Evolutionary conservation across 345 rosid species (phyloP), one percentile per base, ranked within the genome.

Genomic region (Populus simonii): DNA sequence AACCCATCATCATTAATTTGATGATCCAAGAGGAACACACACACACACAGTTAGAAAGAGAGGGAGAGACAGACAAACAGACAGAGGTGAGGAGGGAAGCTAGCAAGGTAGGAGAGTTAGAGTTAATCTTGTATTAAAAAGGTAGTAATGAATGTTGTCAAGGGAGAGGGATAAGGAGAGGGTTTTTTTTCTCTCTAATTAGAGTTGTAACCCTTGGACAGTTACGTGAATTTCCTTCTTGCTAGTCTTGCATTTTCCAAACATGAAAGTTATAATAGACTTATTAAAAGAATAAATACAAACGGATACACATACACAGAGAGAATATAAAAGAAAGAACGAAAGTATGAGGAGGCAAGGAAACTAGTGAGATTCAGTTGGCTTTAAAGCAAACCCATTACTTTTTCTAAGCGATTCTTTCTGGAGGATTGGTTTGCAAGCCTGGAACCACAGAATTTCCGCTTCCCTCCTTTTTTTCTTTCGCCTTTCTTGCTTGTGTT

Each of bases 331-430:
- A 71, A 72, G 62, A 39, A 81, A 77, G 81, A 68, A 79, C 47
- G 68, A 2, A 23, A 81, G 80, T 35, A 70, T 51, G 86, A 80
- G 82, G 76, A 73, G 79, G 84, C 72, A 84, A 78, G 84, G 86
- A 75, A 83, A 85, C 59, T 85, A 86, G 90, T 76, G 90, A 85
- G 87, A 86, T 88, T 86, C 89, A 86, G 87, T 77, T 90, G 91
- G 90, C 84, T 88, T 90, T 80, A 84, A 90, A 89, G 92, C 91
- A 89, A 90, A 82, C 90, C 83, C 88, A 76, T 88, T 88, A 76
- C 88, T 85, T 90, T 87, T 72, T 72, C 38, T 45, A 81, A 70
- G 80, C 80, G 83, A 84, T 84, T 84, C 80, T 83, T 81, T 49
- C 53, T 74, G 75, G 78, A 82, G 88, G 93, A 87, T 88, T 90